phyloP scores from a whole-genome alignment of 192 early-diverging fungal genomes.

The Coemansia sp. region DNA sequence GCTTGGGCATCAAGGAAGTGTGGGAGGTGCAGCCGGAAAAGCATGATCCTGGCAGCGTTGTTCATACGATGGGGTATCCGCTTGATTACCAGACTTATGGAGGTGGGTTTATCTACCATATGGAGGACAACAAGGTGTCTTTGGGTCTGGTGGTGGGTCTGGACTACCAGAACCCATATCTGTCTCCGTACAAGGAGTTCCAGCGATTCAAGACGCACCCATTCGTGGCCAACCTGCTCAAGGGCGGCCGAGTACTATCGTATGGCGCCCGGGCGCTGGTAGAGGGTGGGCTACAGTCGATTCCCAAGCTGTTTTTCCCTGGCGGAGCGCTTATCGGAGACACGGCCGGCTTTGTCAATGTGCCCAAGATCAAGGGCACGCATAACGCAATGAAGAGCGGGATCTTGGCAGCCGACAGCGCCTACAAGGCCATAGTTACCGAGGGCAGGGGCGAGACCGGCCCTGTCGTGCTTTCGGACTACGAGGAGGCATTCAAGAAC shows the following conservation, averaged over 20 bases:
- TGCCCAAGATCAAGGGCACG: conserved; percentile 99
- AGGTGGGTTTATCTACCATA: conserved; percentile 94
- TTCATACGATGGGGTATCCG: conserved; percentile 92
- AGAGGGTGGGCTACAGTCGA: conserved; percentile 93
- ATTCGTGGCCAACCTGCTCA: conserved; percentile 71
- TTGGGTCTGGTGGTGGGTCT: conserved; percentile 89
- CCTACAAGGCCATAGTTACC: conserved; percentile 64
- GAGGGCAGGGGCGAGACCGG: conserved; percentile 43
- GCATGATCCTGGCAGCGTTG: conserved; percentile 75
- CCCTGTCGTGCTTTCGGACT: conserved; percentile 70
- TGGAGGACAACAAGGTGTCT: conserved; percentile 83
- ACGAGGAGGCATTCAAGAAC: conserved; percentile 76
- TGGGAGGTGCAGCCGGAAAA: conserved; percentile 92
- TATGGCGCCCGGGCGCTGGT: conserved; percentile 97
- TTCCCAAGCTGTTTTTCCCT: conserved; percentile 91
- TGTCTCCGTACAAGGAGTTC: conserved; percentile 97
- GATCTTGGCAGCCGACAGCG: conserved; percentile 92
- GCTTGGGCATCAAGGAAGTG: conserved; percentile 94
- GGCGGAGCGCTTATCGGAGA: conserved; percentile 95
- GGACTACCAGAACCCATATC: conserved; percentile 93
- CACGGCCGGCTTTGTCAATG: conserved; percentile 94
- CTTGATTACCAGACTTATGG: conserved; percentile 88
- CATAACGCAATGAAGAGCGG: conserved; percentile 99
- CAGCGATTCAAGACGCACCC: conserved; percentile 96
- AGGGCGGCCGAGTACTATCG: conserved; percentile 84